A percentile compares a stretch with the other conserved stretches of the same genome.
These are phyloP conservation scores for Botrytis aclada DNA, from an alignment of 2,329 filamentous ascomycete species.

Conservation along the genomic window DNA sequence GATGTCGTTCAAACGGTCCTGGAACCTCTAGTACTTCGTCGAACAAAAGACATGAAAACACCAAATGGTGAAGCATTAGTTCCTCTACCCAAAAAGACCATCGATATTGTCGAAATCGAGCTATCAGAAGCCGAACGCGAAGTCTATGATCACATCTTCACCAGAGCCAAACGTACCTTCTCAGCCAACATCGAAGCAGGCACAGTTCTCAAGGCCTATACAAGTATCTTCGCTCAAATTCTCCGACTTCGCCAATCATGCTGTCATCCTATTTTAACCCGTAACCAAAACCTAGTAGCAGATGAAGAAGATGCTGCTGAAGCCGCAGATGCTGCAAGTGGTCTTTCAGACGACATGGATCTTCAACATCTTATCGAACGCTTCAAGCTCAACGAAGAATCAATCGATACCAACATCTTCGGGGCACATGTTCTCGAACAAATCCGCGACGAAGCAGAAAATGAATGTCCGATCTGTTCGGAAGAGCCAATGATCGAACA, in stretches of 20 bases:
- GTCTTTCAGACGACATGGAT: conserved; percentile 94
- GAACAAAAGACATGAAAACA: conserved; percentile 98
- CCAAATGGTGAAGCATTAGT: conserved; percentile 81
- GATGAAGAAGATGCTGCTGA: conserved; percentile 83
- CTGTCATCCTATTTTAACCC: conserved; percentile 86
- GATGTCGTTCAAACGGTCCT: conserved; percentile 97
- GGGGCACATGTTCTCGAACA: conserved; percentile 85
- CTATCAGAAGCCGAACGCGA: conserved; percentile 80
- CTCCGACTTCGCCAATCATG: conserved; percentile 88
- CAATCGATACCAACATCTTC: conserved; percentile 66
- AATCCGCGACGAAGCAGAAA: conserved; percentile 83
- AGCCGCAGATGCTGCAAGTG: conserved; percentile 73
- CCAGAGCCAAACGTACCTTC: conserved; percentile 78
- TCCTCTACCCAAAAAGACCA: conserved; percentile 71
- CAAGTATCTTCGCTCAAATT: conserved; percentile 96
- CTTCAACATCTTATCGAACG: conserved; percentile 78
- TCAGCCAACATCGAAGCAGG: conserved; percentile 84
- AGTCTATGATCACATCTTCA: conserved; percentile 89
- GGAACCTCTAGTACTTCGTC: conserved; percentile 88
- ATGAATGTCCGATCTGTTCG: conserved; percentile 90
- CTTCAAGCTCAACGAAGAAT: conserved; percentile 68
- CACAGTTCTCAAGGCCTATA: conserved; percentile 91
- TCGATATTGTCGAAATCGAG: conserved; percentile 86
- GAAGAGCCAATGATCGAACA: conserved; percentile 96
- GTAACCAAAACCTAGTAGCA: conserved; percentile 77